Evolutionary conservation across 805 yeast species (phyloP).

Genomic region (Geotrichum ghanense): DNA sequence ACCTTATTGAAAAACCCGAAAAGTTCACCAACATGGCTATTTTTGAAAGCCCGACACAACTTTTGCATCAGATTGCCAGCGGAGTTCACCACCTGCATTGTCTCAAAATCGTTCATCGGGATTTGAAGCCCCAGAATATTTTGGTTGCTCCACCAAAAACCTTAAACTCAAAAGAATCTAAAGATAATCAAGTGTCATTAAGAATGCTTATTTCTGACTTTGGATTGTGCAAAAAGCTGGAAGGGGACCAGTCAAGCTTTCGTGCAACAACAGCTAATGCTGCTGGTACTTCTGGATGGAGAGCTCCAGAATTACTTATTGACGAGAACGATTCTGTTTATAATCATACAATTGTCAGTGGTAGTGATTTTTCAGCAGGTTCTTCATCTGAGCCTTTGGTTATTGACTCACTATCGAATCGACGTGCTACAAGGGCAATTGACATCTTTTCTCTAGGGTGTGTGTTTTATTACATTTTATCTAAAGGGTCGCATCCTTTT

Average conservation of each 20-base stretch:
- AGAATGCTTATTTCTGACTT: slow-evolving; percentile 86
- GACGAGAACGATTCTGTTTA: slow-evolving; percentile 4
- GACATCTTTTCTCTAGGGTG: slow-evolving; percentile 94
- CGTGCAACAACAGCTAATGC: slow-evolving; percentile 86
- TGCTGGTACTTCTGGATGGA: slow-evolving; percentile 97
- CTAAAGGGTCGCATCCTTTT: slow-evolving; percentile 84
- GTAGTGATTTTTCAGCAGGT: slow-evolving; percentile 7
- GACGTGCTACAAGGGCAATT: slow-evolving; percentile 74
- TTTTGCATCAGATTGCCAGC: slow-evolving; percentile 63
- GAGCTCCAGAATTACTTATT: slow-evolving; percentile 68
- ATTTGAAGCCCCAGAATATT: slow-evolving; percentile 88
- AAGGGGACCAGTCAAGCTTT: slow-evolving; percentile 85
- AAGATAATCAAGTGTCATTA: slow-evolving; percentile 14
- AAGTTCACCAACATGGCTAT: slow-evolving; percentile 30
- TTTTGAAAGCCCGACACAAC: slow-evolving; percentile 38
- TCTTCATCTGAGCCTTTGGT: slow-evolving; percentile 25
- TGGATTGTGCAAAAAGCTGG: slow-evolving; percentile 88
- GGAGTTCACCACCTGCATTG: slow-evolving; percentile 85
- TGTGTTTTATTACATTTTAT: slow-evolving; percentile 75
- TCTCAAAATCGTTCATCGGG: slow-evolving; percentile 86
- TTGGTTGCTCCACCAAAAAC: slow-evolving; percentile 55
- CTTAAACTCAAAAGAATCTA: slow-evolving; percentile 15
- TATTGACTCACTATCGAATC: slow-evolving; percentile 31
- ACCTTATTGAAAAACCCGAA: slow-evolving; percentile 42
- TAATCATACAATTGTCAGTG: background rate